Percentiles rank a stretch among this genome's conserved stretches.
These are phyloP conservation scores for Cryptosporidium ryanae DNA, from an alignment of 169 alveolate genomes.

Conservation along the genomic window DNA sequence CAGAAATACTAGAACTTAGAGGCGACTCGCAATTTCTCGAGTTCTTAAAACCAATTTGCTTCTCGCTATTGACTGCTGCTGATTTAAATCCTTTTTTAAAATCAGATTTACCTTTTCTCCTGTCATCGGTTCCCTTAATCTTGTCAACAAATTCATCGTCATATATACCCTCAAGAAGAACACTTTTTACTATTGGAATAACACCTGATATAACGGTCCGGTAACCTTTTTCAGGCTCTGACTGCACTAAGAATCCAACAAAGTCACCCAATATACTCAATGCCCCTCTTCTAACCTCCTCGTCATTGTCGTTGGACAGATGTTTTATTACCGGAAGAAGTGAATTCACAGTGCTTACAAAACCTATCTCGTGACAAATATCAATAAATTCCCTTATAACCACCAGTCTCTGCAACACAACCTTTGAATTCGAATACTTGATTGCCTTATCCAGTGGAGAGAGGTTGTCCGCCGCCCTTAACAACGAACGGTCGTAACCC, in stretches of 20 bases:
- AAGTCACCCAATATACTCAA: slow-evolving; percentile 74
- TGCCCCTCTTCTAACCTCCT: slow-evolving; percentile 58
- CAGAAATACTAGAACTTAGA: slow-evolving; percentile 1
- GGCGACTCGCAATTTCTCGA: too few relatives aligned
- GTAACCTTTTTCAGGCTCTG: slow-evolving; percentile 75
- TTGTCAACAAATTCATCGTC: not conserved
- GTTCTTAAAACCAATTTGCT: too few relatives aligned
- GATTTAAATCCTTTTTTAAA: too few relatives aligned
- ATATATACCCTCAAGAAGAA: slow-evolving; percentile 21
- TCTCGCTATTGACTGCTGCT: too few relatives aligned
- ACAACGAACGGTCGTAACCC: slow-evolving; percentile 46
- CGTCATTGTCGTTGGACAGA: slow-evolving; percentile 58
- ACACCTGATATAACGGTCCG: slow-evolving; percentile 33
- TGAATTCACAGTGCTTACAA: slow-evolving; percentile 27
- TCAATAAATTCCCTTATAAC: slow-evolving; percentile 70
- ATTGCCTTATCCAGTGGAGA: slow-evolving; percentile 74
- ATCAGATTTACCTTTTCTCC: not conserved
- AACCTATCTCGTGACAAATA: slow-evolving; percentile 74
- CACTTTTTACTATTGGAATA: slow-evolving; percentile 62
- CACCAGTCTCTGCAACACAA: slow-evolving; percentile 66
- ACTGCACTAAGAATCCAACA: slow-evolving; percentile 75
- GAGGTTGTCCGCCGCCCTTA: slow-evolving; percentile 41
- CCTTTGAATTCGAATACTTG: slow-evolving; percentile 60
- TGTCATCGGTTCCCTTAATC: not conserved
- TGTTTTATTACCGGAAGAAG: slow-evolving; percentile 32